Evolutionary conservation across 139 green algal species (phyloP).

Genomic region (Picochlorum sp.): DNA sequence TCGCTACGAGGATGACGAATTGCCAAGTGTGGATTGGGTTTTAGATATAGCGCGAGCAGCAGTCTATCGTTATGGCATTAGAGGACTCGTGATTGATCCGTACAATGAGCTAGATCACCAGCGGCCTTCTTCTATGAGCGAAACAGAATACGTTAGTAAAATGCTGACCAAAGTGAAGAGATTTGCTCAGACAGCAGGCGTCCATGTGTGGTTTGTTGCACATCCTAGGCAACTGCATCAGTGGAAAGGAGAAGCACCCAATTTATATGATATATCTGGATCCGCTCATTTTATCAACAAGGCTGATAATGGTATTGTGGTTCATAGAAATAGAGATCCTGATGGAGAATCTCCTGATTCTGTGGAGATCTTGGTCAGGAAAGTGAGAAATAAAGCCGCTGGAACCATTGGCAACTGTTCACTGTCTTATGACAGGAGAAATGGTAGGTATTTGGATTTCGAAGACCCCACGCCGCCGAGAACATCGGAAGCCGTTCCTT

Average conservation of each 20-base stretch:
- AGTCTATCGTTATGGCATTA: slow-evolving; percentile 73
- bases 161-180: slow-evolving; percentile 84
- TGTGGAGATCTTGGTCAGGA: slow-evolving; percentile 51
- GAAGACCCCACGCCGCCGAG: not conserved
- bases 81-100: slow-evolving; percentile 92
- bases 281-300: slow-evolving; percentile 97
- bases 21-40: slow-evolving; percentile 88
- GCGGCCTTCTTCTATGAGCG: slow-evolving; percentile 41
- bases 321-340: slow-evolving; percentile 73
- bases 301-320: slow-evolving; percentile 88
- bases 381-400: slow-evolving; percentile 87
- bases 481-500: not conserved
- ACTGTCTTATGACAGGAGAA: slow-evolving; percentile 46
- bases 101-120: slow-evolving; percentile 97
- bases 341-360: slow-evolving; percentile 17
- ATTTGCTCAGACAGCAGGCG: slow-evolving; percentile 48
- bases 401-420: slow-evolving; percentile 65
- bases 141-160: slow-evolving; percentile 91
- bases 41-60: slow-evolving; percentile 55
- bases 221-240: slow-evolving; percentile 79
- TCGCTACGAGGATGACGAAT: slow-evolving; percentile 64
- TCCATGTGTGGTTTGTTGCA: slow-evolving; percentile 97
- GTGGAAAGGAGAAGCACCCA: slow-evolving; percentile 73
- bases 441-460: slow-evolving; percentile 31
- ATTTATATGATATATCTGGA: slow-evolving; percentile 87